Conservation (phyloP, 345 rosid species). For the Geranium rotundifolium region DNA sequence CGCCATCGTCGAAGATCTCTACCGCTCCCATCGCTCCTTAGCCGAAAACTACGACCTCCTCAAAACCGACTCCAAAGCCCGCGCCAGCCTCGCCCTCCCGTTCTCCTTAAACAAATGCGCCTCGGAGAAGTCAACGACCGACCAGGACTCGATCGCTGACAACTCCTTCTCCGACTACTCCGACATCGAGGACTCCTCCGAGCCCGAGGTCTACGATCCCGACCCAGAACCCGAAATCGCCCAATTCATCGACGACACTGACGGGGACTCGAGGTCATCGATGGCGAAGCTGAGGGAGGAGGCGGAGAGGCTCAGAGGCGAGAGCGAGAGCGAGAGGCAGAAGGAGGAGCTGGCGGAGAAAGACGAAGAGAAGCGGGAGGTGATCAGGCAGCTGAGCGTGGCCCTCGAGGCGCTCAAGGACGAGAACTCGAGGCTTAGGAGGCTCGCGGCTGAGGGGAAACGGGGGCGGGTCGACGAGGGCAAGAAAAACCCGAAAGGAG, state of each 20-base stretch:
- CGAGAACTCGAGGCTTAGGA: constrained; percentile 39
- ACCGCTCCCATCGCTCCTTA: constrained; percentile 59
- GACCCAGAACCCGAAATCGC: constrained; percentile 19
- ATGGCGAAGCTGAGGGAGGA: constrained; percentile 40
- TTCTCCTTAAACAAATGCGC: constrained; percentile 23
- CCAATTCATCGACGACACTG: no score
- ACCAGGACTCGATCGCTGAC: constrained; percentile 12
- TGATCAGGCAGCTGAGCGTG: constrained; percentile 51
- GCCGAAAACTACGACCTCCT: constrained; percentile 60
- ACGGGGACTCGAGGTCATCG: neutral
- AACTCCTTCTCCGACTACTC: constrained; percentile 32
- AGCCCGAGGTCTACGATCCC: constrained; percentile 72
- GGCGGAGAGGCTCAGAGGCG: constrained; percentile 20
- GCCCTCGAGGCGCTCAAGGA: constrained; percentile 39
- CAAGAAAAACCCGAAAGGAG: no score
- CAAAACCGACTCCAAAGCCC: constrained; percentile 34
- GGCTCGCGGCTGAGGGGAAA: neutral
- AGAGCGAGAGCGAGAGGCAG: constrained; percentile 16
- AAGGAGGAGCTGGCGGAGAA: constrained; percentile 28
- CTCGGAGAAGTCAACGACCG: neutral
- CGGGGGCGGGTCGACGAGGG: no score
- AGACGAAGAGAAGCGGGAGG: constrained; percentile 26
- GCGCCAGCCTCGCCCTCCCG: constrained; percentile 31
- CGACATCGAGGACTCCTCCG: constrained; percentile 35
- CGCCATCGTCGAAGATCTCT: constrained; percentile 59